Conservation (phyloP, 2,329 filamentous ascomycete genomes). For the Epichloe sp. region DNA sequence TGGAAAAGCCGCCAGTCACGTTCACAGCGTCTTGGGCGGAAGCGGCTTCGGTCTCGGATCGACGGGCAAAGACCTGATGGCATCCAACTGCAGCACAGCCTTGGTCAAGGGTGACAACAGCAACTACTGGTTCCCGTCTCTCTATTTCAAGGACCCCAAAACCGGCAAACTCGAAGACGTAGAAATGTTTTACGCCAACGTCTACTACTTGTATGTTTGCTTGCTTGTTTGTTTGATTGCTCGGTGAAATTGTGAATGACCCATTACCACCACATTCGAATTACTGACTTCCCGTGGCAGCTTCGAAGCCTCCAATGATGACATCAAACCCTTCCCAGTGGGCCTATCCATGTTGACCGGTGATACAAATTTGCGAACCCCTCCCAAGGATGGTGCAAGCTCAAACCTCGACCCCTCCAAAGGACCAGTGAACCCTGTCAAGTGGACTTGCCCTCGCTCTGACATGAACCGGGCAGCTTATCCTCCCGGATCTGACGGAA, state of each 20-base stretch:
- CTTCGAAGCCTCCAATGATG: constrained; percentile 50
- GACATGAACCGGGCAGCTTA: constrained; percentile 37
- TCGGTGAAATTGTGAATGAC: no score
- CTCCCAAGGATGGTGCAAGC: constrained; percentile 38
- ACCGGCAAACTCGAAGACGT: constrained; percentile 53
- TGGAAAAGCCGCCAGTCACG: constrained; percentile 44
- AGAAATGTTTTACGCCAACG: constrained; percentile 57
- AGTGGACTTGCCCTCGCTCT: constrained; percentile 49
- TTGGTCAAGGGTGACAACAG: constrained; percentile 54
- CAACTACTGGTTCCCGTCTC: constrained; percentile 64
- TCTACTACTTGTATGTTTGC: constrained; percentile 55
- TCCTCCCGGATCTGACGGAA: constrained; percentile 40
- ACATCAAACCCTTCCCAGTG: constrained; percentile 55
- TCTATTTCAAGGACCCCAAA: constrained; percentile 54
- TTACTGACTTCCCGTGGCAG: constrained; percentile 13
- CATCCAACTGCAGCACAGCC: constrained; percentile 59
- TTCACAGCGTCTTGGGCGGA: constrained; percentile 59
- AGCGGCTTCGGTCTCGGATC: constrained; percentile 52
- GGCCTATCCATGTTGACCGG: constrained; percentile 62
- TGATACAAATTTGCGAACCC: constrained; percentile 42
- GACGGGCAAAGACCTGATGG: constrained; percentile 43
- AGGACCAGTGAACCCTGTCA: constrained; percentile 39
- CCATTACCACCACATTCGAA: neutral
- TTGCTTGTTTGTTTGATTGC: neutral
- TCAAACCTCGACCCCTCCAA: constrained; percentile 37